Evolutionary conservation across 1,139 yeast genomes (phyloP), one percentile per base, ranked within the genome.

Genomic region (Zygosaccharomyces pseudobailii): DNA sequence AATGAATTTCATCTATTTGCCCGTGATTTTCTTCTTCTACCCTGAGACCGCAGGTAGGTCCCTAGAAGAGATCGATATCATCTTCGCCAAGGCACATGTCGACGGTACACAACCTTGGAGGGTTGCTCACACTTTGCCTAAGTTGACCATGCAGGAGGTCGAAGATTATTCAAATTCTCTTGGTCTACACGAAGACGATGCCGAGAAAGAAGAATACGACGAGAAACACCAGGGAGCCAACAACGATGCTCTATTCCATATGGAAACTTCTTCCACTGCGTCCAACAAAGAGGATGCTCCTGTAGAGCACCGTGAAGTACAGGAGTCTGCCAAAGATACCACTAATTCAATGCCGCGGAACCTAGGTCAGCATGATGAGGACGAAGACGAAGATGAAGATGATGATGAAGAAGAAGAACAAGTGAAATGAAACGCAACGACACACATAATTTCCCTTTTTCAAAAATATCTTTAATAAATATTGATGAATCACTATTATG

Each of bases 31-130:
- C 72, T 77, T 85, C 73, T 83, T 76, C 68, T 80, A 76, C 61
- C 86, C 86, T 32, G 87, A 81, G 68, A 80, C 85, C 28, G 78
- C 82, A 9, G 80, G 80, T 49, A 72, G 84, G 58, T 69, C 82
- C 25, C 70, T 81, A 61, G 86, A 80, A 62, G 84, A 80, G 59
- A 73, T 80, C 53, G 84, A 81, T 60, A 71, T 76, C 54, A 81
- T 84, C 53, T 81, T 79, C 58, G 72, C 61, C 34, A 57, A 57
- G 49, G 49, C 68, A 45, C 48, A 55, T 54, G 67, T 68, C 44
- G 80, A 76, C 48, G 71, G 71, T 43, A 67, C 74, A 54, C 72
- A 67, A 59, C 73, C 80, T 37, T 76, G 78, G 79, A 75, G 79
- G 71, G 79, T 76, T 32, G 80, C 80, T 43, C 75, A 74, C 22